Evolutionary conservation across 139 green algal species (phyloP), one percentile per base, ranked within the genome.

Genomic region (Micractinium conductrix): DNA sequence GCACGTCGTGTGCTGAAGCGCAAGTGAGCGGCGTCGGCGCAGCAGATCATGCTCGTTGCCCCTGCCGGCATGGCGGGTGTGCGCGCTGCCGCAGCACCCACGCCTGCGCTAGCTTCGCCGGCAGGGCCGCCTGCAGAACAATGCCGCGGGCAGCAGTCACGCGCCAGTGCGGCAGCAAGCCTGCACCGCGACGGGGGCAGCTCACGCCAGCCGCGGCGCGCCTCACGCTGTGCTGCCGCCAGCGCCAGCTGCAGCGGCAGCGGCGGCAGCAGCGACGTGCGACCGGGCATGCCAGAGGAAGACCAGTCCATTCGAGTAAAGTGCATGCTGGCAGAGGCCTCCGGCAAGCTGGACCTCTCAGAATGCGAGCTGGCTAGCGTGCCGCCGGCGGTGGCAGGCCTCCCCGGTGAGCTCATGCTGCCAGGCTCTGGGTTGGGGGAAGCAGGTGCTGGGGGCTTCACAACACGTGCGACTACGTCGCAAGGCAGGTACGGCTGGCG

Each of bases 291-390:
- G 45, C 43, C 63, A 4, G 80, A 81, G 53, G 72, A 83, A 33
- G 80, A 86, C 40, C 44, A 42, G 33, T 62, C 42, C 38, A 86
- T 90, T 26, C 58, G 43, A 14, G 78, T 90, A 16, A 87, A 87
- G 79, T 71, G 85, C 58, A 84, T 87, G 68, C 79, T 90, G 63
- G 92, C 93, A 22, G 48, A 81, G 24, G 78, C 35, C 26, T 87
- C 89, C 35, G 90, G 90, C 28, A 89, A 86, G 58, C 85, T 98
- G 71, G 94, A 97, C 75, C 84, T 98, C 19, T 94, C 90, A 38
- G 89, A 95, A 21, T 94, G 86, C 40, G 87, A 65, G 24, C 85
- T 96, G 28, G 35, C 60, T 6, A 48, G 74, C 17, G 70, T 96
- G 30, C 93, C 93, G 4, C 40, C 71, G 0, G 87, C 87, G 44